Evolutionary conservation across 495 filamentous ascomycete species (phyloP).

Genomic region (Trichoderma asperelloides): DNA sequence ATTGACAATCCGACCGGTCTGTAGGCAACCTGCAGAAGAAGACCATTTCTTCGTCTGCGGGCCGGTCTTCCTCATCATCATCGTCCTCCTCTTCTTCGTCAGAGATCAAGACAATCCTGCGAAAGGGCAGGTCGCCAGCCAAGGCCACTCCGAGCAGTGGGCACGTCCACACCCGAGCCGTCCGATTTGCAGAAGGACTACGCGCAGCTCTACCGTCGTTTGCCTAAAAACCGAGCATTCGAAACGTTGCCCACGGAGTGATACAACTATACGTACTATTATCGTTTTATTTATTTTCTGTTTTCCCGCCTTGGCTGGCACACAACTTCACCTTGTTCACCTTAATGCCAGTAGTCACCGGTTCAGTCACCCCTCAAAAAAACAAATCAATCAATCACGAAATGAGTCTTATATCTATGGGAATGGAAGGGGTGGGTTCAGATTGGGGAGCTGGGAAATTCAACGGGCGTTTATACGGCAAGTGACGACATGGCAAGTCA

Average conservation of each 20-base stretch:
- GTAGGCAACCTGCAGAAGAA: slow-evolving; percentile 39
- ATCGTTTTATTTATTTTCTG: background rate
- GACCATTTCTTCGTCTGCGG: slow-evolving; percentile 36
- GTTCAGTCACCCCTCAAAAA: background rate
- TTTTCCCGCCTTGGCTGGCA: slow-evolving; percentile 4
- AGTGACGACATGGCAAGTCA: slow-evolving; percentile 8
- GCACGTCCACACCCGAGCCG: slow-evolving; percentile 9
- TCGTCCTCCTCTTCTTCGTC: background rate
- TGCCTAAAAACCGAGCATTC: background rate
- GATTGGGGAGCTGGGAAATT: slow-evolving; percentile 5
- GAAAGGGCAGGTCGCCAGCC: slow-evolving; percentile 7
- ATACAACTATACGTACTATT: background rate
- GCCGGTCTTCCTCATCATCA: slow-evolving; percentile 36
- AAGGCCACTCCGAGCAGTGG: background rate
- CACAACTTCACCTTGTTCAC: background rate
- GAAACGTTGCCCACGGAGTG: background rate
- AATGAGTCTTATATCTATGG: background rate
- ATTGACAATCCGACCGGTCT: slow-evolving; percentile 70
- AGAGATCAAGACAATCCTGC: slow-evolving; percentile 13
- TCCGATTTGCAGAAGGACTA: slow-evolving; percentile 11
- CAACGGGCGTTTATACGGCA: slow-evolving; percentile 4
- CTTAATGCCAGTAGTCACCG: slow-evolving; percentile 1
- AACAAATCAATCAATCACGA: background rate
- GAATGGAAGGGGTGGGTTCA: background rate
- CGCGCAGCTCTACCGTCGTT: slow-evolving; percentile 6